Base-by-base conservation (phyloP, 2,329 filamentous ascomycete genomes). In the Plenodomus lindquistii region DNA sequence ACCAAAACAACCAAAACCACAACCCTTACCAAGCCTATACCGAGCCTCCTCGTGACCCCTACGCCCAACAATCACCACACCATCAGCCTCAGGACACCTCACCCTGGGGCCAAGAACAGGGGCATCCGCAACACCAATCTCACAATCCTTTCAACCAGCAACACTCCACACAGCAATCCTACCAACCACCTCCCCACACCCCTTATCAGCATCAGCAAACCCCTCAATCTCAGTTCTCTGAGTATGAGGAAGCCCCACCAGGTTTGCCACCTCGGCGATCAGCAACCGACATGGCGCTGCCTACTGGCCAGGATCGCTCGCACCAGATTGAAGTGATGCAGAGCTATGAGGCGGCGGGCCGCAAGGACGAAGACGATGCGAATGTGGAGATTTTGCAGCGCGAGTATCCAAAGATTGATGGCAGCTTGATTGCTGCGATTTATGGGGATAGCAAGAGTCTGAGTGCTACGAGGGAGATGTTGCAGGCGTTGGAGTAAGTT, bases 341-440 rank as follows among this genome's bases (percentile, higher is more conserved):
- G 66, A 69, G 64, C 46, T 73, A 72, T 34, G 68, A 73, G 50
- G 63, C 59, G 44, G 38, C 54, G 20, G 69, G 53, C 52, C 55
- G 46, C 53, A 73, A 60, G 66, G 65, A 65, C 21, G 65, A 73
- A 37, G 69, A 73, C 31, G 75, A 77, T 43, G 60, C 65, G 18
- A 73, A 77, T 49, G 71, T 76, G 19, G 74, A 70, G 50, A 66
- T 65, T 22, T 53, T 77, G 56, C 68, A 74, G 62, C 50, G 68
- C 15, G 74, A 77, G 60, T 77, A 75, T 44, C 75, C 75, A 1
- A 64, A 58, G n/a, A 58, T 77, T n/a, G 75, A 77, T 57, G 69
- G 71, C 2, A 73, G 67, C 46, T 51, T 77, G 57, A 73, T 77
- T 51, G 75, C 75, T 10, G 75, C 75, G n/a, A 68, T 77, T 37